Conservation (phyloP, 352 stramenopile genomes). For the Phytophthora tentaculata region DNA sequence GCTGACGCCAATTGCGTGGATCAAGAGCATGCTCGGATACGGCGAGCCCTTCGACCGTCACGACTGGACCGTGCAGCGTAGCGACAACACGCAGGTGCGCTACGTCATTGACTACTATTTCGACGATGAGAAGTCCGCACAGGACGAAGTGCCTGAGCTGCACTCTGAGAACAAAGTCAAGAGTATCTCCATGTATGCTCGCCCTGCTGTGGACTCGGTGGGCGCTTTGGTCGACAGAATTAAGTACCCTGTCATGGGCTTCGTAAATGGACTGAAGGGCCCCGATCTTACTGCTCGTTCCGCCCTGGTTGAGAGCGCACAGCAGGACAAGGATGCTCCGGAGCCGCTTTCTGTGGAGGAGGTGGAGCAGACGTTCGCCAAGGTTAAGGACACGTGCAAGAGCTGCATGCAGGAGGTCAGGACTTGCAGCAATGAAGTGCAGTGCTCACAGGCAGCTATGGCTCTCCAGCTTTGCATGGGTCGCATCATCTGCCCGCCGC, state of each 20-base stretch:
- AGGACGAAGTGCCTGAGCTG: slow-evolving; percentile 86
- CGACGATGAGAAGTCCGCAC: slow-evolving; percentile 81
- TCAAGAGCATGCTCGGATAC: slow-evolving; percentile 90
- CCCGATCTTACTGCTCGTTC: slow-evolving; percentile 58
- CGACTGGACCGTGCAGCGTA: slow-evolving; percentile 97
- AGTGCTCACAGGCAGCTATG: slow-evolving; percentile 86
- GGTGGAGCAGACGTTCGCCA: slow-evolving; percentile 80
- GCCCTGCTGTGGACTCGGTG: slow-evolving; percentile 85
- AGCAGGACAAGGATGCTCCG: slow-evolving; percentile 45
- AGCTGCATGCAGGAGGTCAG: slow-evolving; percentile 80
- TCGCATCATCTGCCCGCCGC: slow-evolving; percentile 77
- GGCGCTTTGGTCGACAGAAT: slow-evolving; percentile 76
- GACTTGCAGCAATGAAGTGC: slow-evolving; percentile 77
- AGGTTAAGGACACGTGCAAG: slow-evolving; percentile 88
- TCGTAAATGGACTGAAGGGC: slow-evolving; percentile 57
- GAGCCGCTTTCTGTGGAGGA: slow-evolving; percentile 67
- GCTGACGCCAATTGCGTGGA: slow-evolving; percentile 93
- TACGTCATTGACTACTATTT: slow-evolving; percentile 99
- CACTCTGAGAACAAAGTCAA: slow-evolving; percentile 86
- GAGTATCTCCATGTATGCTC: slow-evolving; percentile 90
- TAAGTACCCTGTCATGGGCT: slow-evolving; percentile 70
- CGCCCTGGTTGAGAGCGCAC: slow-evolving; percentile 52
- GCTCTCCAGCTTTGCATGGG: slow-evolving; percentile 92
- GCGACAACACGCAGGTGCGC: slow-evolving; percentile 90
- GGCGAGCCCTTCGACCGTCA: slow-evolving; percentile 97